Evolutionary conservation across 768 basidiomycete species (phyloP), one percentile per base, ranked within the genome.

Genomic region (Lyophyllum decastes): DNA sequence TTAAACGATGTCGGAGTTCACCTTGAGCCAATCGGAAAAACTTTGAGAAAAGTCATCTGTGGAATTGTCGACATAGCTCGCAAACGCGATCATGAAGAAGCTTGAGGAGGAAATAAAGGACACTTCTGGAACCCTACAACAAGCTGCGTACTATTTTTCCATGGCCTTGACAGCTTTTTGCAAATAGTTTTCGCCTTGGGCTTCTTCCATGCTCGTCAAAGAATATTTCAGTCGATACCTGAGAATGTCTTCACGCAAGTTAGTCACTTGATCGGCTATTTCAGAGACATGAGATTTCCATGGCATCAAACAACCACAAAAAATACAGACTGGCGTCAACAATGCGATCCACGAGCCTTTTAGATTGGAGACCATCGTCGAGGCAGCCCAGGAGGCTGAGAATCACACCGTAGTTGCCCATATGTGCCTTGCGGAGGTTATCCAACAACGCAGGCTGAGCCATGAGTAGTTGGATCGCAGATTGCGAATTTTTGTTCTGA

Each of bases 41-140:
- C 81, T 86, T 60, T 86, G 83, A 41, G 76, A 70, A 67, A 89
- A 84, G 53, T 80, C 72, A 62, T 83, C 76, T 1, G 17, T 44
- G 12, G 87, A 81, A 25, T 81, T 78, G 52, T 89, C 83, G 5
- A 96, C 87, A 64, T 90, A 99, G 59, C 87, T 92, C 2, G 95
- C 90, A 66, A 98, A 99, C 0, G 90, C 91, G 58, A 98, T 90
- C 64, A 95, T 85, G 74, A 98, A 98, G 76, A 96, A 97, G 71
- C 92, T 94, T 55, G 10, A 43, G 2, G 45, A 49, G 16, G 52
- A 19, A 51, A 25, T 27, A 11, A 51, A 24, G 45, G 45, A 54
- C 27, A n/a, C 43, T 8, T 7, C 26, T 35, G 10, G 19, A 62
- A 17, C 14, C 8, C 3, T n/a, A 16, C 9, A 22, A 56, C 25